A percentile compares a stretch with the other conserved stretches of the same genome.
Conservation (phyloP, 176 grass and related monocot species). For the Oryza meyeriana region DNA sequence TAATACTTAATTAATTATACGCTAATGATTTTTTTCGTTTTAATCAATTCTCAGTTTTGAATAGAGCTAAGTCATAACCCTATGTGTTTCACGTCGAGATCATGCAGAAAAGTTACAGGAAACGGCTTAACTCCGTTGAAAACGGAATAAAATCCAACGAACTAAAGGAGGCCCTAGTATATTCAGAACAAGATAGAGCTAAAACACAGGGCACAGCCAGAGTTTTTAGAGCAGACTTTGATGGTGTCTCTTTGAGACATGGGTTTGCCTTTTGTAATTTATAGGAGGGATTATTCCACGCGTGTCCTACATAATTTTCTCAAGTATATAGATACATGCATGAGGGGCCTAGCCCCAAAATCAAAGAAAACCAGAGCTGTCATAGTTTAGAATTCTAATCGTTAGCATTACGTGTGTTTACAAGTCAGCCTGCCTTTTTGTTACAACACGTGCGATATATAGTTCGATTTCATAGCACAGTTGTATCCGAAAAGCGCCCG, state of each 20-base stretch:
- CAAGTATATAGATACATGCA: not conserved
- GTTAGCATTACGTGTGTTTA: not conserved
- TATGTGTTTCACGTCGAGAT: too few species aligned
- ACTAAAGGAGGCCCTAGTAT: too few species aligned
- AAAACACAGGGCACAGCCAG: too few species aligned
- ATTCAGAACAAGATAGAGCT: too few species aligned
- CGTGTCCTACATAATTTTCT: not conserved
- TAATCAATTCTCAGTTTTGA: too few species aligned
- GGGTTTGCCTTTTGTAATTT: not conserved
- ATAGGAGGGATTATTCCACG: not conserved
- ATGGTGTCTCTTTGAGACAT: not conserved
- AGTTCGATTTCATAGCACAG: not conserved
- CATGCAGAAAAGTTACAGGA: too few species aligned
- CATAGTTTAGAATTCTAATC: not conserved
- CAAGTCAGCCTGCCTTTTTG: constrained; percentile 2
- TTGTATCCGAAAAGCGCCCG: not conserved
- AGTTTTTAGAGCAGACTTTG: too few species aligned
- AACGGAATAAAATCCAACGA: not conserved
- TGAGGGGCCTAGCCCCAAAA: not conserved
- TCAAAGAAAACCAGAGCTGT: not conserved
- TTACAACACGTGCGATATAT: constrained; percentile 24
- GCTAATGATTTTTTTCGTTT: too few species aligned
- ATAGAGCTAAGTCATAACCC: too few species aligned
- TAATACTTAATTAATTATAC: too few species aligned
- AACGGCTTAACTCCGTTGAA: too few species aligned